Conservation (phyloP, 169 alveolate species). For the Cryptosporidium canis region DNA sequence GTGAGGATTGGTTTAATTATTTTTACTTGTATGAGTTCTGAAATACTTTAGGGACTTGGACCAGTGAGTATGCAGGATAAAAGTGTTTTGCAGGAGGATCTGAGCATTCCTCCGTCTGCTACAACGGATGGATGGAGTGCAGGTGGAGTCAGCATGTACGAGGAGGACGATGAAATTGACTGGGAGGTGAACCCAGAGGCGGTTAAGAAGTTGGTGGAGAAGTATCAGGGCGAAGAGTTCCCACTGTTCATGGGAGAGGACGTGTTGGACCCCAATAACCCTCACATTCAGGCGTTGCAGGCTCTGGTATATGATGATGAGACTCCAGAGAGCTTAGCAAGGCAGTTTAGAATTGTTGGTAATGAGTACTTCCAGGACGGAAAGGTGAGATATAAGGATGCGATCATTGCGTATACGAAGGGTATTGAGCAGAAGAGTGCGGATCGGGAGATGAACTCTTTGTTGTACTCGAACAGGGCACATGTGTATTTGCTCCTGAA, state of each 20-base stretch:
- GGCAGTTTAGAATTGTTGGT: slow-evolving; percentile 31
- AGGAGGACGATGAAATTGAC: slow-evolving; percentile 71
- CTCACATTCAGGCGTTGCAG: slow-evolving; percentile 75
- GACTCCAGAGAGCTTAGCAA: slow-evolving; percentile 73
- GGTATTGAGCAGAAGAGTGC: slow-evolving; percentile 71
- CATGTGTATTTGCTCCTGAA: slow-evolving; percentile 56
- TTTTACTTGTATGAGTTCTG: too few species aligned
- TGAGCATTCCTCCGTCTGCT: background rate
- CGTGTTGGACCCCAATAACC: slow-evolving; percentile 54
- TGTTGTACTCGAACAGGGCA: slow-evolving; percentile 74
- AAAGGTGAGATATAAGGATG: slow-evolving; percentile 16
- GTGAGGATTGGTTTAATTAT: too few species aligned
- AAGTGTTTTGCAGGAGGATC: background rate
- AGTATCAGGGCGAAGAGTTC: slow-evolving; percentile 68
- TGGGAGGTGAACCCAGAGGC: slow-evolving; percentile 76
- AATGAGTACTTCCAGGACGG: slow-evolving; percentile 72
- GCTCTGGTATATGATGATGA: slow-evolving; percentile 75
- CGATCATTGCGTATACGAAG: slow-evolving; percentile 32
- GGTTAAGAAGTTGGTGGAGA: slow-evolving; percentile 48
- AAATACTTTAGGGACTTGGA: background rate
- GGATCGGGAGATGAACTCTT: slow-evolving; percentile 46
- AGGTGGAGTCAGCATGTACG: background rate
- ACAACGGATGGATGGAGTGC: background rate
- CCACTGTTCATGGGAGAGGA: slow-evolving; percentile 76
- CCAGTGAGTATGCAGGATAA: background rate